Evolutionary conservation across 768 basidiomycete genomes (phyloP), one percentile per base, ranked within the genome.

Genomic region (Mycena belliarum): DNA sequence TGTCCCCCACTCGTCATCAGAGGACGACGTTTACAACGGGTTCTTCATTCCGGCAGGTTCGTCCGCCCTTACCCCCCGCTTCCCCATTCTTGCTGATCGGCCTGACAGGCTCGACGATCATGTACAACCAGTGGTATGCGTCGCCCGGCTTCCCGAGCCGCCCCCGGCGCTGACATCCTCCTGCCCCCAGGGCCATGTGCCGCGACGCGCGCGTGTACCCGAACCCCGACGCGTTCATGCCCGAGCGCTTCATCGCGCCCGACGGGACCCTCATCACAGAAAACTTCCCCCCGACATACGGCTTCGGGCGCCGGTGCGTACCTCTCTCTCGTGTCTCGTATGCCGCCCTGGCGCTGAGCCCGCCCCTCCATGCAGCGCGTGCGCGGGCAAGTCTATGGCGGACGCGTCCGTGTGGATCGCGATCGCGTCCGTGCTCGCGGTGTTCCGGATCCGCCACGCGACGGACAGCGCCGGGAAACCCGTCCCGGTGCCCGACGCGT

Each of bases 161-260:
- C n/a, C n/a, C n/a, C n/a, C 47, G 26, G 3, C 26, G 14, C 32
- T 40, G 15, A 59, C 29, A 44, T 47, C 23, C 14, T 20, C 0
- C 20, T 35, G n/a, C n/a, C n/a, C n/a, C 46, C 45, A 72, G 77
- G 77, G 70, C 69, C 11, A 64, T 77, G 48, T 63, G 67, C 18
- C 76, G 72, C 38, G 70, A 78, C n/a, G 66, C 65, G 32, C 57
- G 64, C 32, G 63, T 63, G 5, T 78, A 76, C 38, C 69, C 73
- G 4, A 61, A 72, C 29, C 76, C 76, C 14, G 68, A 69, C 8
- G 61, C 66, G 20, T 79, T 79, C 60, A 61, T 56, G 0, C 78
- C 75, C 4, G 75, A 76, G 32, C 69, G 77, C 12, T 79, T 73
- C 52, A 62, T 73, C 15, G 48, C 46, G 6, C 44, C 58, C n/a